These are phyloP conservation scores for Pseudozyma tsukubaensis DNA, from an alignment of 1,284 basidiomycete species.

Conservation along the genomic window DNA sequence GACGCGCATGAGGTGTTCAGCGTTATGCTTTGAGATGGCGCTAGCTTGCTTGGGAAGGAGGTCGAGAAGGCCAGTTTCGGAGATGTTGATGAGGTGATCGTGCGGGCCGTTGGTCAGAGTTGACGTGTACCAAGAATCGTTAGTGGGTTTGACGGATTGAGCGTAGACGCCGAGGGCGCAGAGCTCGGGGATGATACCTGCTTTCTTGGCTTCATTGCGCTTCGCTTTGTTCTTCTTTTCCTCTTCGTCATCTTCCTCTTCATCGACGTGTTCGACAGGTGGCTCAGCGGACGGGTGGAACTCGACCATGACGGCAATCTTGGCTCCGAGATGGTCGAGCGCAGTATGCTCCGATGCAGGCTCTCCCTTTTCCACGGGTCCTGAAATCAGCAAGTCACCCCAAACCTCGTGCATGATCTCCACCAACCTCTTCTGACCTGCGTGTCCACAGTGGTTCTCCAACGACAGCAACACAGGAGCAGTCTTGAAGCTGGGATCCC, in stretches of 20 bases:
- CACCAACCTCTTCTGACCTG: slow-evolving; percentile 74
- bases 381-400: slow-evolving; percentile 72
- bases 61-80: slow-evolving; percentile 72
- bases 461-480: slow-evolving; percentile 75
- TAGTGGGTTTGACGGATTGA: slow-evolving; percentile 58
- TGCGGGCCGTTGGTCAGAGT: slow-evolving; percentile 53
- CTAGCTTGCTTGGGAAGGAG: slow-evolving; percentile 70
- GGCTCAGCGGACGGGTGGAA: slow-evolving; percentile 33
- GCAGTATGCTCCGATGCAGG: slow-evolving; percentile 64
- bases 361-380: slow-evolving; percentile 57
- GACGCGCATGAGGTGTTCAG: slow-evolving; percentile 73
- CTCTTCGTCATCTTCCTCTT: slow-evolving; percentile 46
- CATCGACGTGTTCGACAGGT: slow-evolving; percentile 11
- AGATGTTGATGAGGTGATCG: slow-evolving; percentile 74
- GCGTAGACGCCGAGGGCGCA: slow-evolving; percentile 62
- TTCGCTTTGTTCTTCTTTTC: slow-evolving; percentile 21
- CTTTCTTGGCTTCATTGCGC: slow-evolving; percentile 46
- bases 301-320: slow-evolving; percentile 75
- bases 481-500: slow-evolving; percentile 24
- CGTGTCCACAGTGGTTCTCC: slow-evolving; percentile 75
- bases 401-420: slow-evolving; percentile 74
- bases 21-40: slow-evolving; percentile 69
- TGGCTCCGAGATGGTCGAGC: slow-evolving; percentile 73
- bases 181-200: slow-evolving; percentile 58
- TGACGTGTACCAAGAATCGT: slow-evolving; percentile 57